These are phyloP conservation scores for Quercus gilva DNA, from an alignment of 306 rosid genomes.

Conservation along the genomic window DNA sequence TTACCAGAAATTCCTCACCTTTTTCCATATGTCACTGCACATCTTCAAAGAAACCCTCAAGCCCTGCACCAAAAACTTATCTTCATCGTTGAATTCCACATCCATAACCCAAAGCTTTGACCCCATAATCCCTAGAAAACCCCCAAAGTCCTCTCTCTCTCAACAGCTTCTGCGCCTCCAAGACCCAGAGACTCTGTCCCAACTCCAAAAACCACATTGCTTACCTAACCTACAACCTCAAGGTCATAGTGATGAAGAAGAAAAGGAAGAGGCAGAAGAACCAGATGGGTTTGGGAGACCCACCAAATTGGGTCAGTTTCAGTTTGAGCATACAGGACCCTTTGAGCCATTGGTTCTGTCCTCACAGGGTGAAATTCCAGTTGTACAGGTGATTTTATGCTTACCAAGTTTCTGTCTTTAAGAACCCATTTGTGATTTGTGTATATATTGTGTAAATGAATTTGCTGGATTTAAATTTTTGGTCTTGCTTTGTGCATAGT, in stretches of 20 bases:
- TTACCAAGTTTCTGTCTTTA: not conserved
- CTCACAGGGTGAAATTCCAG: conserved; percentile 43
- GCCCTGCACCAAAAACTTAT: conserved; percentile 46
- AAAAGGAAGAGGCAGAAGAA: conserved; percentile 33
- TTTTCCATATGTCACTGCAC: conserved; percentile 56
- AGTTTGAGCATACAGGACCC: conserved; percentile 72
- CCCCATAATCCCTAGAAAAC: conserved; percentile 46
- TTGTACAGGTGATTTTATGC: conserved; percentile 52
- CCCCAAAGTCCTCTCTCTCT: conserved; percentile 77
- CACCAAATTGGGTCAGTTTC: conserved; percentile 43
- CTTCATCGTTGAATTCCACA: not conserved
- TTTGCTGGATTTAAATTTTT: not conserved
- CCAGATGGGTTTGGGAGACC: conserved; percentile 23
- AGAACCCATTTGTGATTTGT: not conserved
- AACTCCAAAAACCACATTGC: conserved; percentile 18
- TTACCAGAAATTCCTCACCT: not conserved
- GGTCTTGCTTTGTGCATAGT: not conserved
- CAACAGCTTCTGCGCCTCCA: conserved; percentile 71
- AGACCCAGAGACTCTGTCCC: conserved; percentile 31
- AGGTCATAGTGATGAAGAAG: not conserved
- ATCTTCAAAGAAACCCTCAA: conserved; percentile 62
- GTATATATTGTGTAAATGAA: not conserved
- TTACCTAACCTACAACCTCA: conserved; percentile 16
- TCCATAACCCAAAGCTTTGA: conserved; percentile 27
- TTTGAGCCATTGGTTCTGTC: conserved; percentile 70